Conservation (phyloP, 1,284 basidiomycete species). For the Cryptococcus sp. region DNA sequence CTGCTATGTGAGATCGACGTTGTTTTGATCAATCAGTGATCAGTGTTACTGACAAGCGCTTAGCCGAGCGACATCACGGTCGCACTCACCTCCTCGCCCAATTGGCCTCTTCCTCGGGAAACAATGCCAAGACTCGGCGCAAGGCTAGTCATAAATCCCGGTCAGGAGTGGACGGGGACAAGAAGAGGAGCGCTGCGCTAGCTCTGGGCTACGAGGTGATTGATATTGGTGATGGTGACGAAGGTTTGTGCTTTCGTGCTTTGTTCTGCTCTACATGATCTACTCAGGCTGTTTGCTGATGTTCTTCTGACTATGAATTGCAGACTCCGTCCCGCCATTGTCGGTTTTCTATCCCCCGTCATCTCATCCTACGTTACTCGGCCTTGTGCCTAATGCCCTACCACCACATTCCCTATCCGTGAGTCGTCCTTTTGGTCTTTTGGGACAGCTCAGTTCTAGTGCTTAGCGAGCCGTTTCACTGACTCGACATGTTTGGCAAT, state of each 20-base stretch:
- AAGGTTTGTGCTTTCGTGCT: conserved; percentile 62
- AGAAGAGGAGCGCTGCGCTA: conserved; percentile 61
- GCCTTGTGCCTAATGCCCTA: conserved; percentile 80
- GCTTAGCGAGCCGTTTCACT: too few relatives aligned
- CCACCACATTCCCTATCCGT: conserved; percentile 59
- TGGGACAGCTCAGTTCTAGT: neutral
- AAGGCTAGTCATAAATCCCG: conserved; percentile 1
- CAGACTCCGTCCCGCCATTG: conserved; percentile 80
- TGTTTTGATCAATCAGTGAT: neutral
- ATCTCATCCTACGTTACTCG: conserved; percentile 68
- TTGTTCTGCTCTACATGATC: neutral
- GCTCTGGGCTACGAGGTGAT: conserved; percentile 86
- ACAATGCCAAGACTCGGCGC: conserved; percentile 42
- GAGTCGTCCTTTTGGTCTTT: conserved; percentile 6
- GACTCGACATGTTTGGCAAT: conserved; percentile 42
- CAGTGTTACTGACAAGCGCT: conserved; percentile 71
- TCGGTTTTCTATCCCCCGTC: conserved; percentile 89
- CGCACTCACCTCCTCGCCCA: conserved; percentile 22
- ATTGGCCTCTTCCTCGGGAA: conserved; percentile 5
- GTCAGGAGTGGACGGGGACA: conserved; percentile 5
- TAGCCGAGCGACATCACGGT: conserved; percentile 59
- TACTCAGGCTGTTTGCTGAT: neutral
- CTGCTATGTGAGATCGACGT: conserved; percentile 69
- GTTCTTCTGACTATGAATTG: neutral
- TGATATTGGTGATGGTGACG: conserved; percentile 80